Conservation (phyloP, 2,329 filamentous ascomycete species). For the Cytospora leucostoma region DNA sequence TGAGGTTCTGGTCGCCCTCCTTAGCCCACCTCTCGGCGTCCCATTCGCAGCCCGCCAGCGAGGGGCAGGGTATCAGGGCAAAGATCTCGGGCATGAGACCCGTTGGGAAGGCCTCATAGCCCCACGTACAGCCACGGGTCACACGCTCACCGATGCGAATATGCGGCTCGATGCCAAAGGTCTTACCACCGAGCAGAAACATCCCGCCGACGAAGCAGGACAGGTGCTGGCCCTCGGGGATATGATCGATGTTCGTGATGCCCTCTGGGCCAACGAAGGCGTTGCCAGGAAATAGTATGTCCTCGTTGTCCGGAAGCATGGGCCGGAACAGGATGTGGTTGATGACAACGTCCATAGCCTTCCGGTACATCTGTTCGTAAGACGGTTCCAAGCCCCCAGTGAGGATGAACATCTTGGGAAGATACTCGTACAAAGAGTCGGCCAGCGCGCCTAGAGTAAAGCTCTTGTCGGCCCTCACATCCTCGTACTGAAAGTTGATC, state of each 20-base stretch:
- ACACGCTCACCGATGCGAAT: conserved; percentile 50
- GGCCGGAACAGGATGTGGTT: conserved; percentile 70
- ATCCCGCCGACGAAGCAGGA: conserved; percentile 53
- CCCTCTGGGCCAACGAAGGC: conserved; percentile 28
- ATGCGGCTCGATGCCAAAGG: conserved; percentile 48
- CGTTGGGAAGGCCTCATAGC: conserved; percentile 54
- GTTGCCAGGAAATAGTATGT: conserved; percentile 64
- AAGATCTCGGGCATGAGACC: conserved; percentile 63
- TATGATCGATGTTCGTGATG: conserved; percentile 33
- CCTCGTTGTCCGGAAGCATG: conserved; percentile 59
- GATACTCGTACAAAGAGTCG: conserved; percentile 62
- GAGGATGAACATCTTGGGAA: conserved; percentile 64
- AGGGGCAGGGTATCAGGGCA: conserved; percentile 46
- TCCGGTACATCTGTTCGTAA: conserved; percentile 66
- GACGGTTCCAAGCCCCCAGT: conserved; percentile 62
- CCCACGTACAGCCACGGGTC: conserved; percentile 59
- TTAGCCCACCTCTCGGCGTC: conserved; percentile 39
- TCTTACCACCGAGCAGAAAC: conserved; percentile 47
- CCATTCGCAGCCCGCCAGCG: conserved; percentile 39
- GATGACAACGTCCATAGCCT: conserved; percentile 59
- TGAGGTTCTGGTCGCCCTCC: conserved; percentile 32
- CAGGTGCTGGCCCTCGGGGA: conserved; percentile 45
- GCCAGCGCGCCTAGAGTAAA: conserved; percentile 57
- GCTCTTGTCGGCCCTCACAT: conserved; percentile 39
- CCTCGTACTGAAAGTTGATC: conserved; percentile 59